phyloP scores from a whole-genome alignment of 2,329 filamentous ascomycete species.

The Paecilomyces variotii region DNA sequence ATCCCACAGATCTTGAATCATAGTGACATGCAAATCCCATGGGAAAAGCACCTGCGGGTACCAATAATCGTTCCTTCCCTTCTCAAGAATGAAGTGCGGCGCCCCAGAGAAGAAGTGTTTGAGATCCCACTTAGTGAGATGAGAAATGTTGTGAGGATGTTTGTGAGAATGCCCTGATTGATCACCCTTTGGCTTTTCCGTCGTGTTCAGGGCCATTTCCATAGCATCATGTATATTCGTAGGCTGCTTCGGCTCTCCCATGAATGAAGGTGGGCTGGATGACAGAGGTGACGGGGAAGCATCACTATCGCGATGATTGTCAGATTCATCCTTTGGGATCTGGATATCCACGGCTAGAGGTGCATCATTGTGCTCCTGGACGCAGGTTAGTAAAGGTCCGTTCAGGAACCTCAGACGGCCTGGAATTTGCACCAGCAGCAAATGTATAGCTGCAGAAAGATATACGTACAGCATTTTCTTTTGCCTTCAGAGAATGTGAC shows the following conservation, averaged over 20 bases:
- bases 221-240: slow-evolving; percentile 18
- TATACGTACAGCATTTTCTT: background rate
- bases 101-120: slow-evolving; percentile 35
- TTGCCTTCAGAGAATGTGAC: background rate
- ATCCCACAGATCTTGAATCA: slow-evolving; percentile 34
- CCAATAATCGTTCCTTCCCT: slow-evolving; percentile 29
- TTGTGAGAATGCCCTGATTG: background rate
- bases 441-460: background rate
- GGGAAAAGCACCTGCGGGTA: slow-evolving; percentile 39
- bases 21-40: slow-evolving; percentile 32
- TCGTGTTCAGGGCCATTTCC: slow-evolving; percentile 12
- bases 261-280: slow-evolving; percentile 2
- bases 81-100: slow-evolving; percentile 38
- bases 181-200: background rate
- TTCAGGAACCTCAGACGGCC: too few relatives aligned
- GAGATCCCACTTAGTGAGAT: slow-evolving; percentile 28
- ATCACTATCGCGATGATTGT: background rate
- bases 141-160: background rate
- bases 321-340: background rate
- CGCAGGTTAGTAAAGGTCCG: background rate
- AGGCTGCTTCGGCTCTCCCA: slow-evolving; percentile 19
- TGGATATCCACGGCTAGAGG: background rate
- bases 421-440: background rate
- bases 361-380: background rate
- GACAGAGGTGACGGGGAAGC: background rate